Base-by-base conservation (phyloP, 192 early-diverging fungal genomes). In the Mortierella hygrophila region DNA sequence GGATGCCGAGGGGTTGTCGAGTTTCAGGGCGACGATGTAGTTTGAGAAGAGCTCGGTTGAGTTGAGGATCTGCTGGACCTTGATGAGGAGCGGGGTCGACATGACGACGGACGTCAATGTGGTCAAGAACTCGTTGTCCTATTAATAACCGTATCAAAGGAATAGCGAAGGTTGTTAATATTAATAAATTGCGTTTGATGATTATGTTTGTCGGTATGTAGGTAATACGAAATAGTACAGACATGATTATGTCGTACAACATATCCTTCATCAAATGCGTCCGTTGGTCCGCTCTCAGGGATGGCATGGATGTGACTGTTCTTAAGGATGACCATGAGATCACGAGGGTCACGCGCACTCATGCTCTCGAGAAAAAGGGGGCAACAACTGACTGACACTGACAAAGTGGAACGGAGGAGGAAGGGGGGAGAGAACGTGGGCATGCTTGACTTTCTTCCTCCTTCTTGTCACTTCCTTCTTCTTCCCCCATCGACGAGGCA, bases 1-100 rank as follows among this genome's bases (percentile, higher is more conserved):
- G 52, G 86, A 88, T 18, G 89, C 89, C 0, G 89, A 90, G 20
- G 77, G 80, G 65, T 85, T 85, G 72, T 90, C 89, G 41, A 90
- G 80, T 79, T 90, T 82, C 68, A 90, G 80, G 10, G 89, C 89
- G 21, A 73, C 60, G 29, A 90, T 68, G 74, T 90, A 90, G 15
- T 65, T 78, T 7, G 72, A 82, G 65, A 80, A 90, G 40, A 79
- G 80, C 57, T 85, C 70, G n/a, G 74, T 82, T 21, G 81, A 78
- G 8, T 77, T 68, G 23, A 76, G 80, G 73, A 77, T 87, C 47
- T 55, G 60, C 41, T 85, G 86, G 60, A 76, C 86, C 75, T 82
- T 88, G 81, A 80, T 82, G 29, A 79, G 81, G 20, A 86, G 72
- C 6, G 84, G 84, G 16, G 84, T 86, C 5, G 84, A 86, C 75